Evolutionary conservation across 2,329 filamentous ascomycete genomes (phyloP).

Genomic region (Pezizomycotina sp.): DNA sequence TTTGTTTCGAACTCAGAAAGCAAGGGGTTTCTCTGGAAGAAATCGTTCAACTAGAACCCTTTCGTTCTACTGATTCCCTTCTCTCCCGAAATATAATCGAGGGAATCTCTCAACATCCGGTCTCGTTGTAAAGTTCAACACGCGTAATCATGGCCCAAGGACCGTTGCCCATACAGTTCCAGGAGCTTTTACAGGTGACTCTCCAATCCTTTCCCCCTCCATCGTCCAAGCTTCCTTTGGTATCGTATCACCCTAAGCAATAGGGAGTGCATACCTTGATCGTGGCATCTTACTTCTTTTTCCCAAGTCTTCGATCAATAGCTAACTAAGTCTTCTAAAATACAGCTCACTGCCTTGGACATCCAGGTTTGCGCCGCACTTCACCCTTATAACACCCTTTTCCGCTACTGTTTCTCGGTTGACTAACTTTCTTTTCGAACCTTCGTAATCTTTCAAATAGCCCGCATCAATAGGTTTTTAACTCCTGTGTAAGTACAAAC

Average conservation of each 20-base stretch:
- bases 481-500: background rate
- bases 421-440: constrained; percentile 12
- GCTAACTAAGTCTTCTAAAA: background rate
- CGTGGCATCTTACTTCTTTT: no score
- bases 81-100: no score
- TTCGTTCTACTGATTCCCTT: no score
- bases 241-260: constrained; percentile 2
- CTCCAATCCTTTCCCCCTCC: constrained; percentile 35
- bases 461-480: constrained; percentile 20
- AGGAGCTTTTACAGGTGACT: constrained; percentile 65
- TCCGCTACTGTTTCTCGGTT: constrained; percentile 8
- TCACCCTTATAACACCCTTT: constrained; percentile 1
- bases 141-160: constrained; percentile 38
- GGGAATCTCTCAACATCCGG: no score
- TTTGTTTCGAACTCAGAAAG: no score
- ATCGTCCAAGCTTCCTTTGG: background rate
- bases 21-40: no score
- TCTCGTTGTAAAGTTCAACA: no score
- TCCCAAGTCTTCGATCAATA: no score
- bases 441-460: constrained; percentile 12
- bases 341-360: constrained; percentile 13
- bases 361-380: constrained; percentile 15
- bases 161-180: constrained; percentile 79
- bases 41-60: no score
- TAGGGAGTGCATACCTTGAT: no score